Evolutionary conservation across 2,329 filamentous ascomycete genomes (phyloP).

Genomic region (Stagonosporopsis cucurbitacearum): DNA sequence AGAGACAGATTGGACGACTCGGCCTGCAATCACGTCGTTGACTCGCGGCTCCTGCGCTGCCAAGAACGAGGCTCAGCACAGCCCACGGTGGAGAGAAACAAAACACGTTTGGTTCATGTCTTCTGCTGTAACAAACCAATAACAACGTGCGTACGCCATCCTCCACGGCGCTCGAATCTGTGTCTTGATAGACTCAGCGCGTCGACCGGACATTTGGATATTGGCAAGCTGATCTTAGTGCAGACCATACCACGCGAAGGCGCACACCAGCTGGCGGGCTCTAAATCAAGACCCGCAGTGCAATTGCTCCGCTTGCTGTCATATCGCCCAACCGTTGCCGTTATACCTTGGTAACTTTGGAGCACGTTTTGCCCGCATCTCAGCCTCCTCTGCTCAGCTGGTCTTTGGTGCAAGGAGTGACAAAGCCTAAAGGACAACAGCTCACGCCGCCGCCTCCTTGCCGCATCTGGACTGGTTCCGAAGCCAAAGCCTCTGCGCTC

Average conservation of each 20-base stretch:
- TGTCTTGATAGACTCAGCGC: not conserved
- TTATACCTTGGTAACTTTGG: conserved; percentile 14
- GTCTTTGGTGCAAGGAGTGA: conserved; percentile 19
- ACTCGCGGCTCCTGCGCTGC: conserved; percentile 10
- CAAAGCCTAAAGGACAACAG: conserved; percentile 14
- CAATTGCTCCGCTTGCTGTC: conserved; percentile 17
- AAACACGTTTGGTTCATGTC: conserved; percentile 15
- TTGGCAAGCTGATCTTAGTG: conserved; percentile 14
- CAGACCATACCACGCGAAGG: conserved; percentile 19
- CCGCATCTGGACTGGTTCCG: conserved; percentile 27
- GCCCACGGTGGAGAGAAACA: conserved; percentile 6
- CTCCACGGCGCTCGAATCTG: not conserved
- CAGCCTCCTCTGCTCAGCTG: conserved; percentile 17
- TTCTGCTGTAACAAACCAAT: conserved; percentile 15
- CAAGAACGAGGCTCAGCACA: conserved; percentile 12
- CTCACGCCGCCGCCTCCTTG: conserved; percentile 26
- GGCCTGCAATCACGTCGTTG: conserved; percentile 15
- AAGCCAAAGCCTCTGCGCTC: conserved; percentile 23
- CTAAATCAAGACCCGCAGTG: conserved; percentile 19
- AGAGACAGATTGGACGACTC: conserved; percentile 9
- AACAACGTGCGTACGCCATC: conserved; percentile 9
- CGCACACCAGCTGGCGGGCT: conserved; percentile 13
- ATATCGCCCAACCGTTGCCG: conserved; percentile 16
- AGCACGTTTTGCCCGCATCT: conserved; percentile 12
- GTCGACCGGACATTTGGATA: conserved; percentile 1